Percentiles rank a stretch among this genome's conserved stretches.
Conservation (phyloP, 2,329 filamentous ascomycete species). For the Helotiales sp. region DNA sequence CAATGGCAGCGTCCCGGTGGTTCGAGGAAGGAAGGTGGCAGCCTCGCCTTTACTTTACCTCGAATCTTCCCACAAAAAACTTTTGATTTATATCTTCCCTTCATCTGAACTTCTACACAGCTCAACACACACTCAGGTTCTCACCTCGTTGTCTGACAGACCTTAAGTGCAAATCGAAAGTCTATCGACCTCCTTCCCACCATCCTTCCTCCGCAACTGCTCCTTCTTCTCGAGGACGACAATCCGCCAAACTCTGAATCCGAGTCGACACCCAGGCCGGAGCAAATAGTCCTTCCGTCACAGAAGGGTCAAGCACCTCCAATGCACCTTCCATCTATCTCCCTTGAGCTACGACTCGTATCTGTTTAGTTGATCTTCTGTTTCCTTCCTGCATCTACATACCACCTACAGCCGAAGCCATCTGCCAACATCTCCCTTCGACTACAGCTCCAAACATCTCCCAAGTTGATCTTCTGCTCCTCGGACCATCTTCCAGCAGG, state of each 20-base stretch:
- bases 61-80: neutral
- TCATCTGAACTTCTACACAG: neutral
- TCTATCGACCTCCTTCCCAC: neutral
- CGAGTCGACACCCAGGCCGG: neutral
- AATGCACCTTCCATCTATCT: slow-evolving; percentile 33
- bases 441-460: slow-evolving; percentile 19
- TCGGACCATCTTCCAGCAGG: slow-evolving; percentile 10
- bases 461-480: slow-evolving; percentile 13
- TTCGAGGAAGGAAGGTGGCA: neutral
- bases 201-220: neutral
- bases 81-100: neutral
- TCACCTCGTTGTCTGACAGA: neutral
- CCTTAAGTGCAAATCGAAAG: neutral
- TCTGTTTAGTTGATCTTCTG: slow-evolving; percentile 31
- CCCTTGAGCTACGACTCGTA: slow-evolving; percentile 34
- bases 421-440: slow-evolving; percentile 31
- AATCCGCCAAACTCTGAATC: neutral
- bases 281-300: neutral
- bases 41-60: neutral
- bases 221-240: slow-evolving; percentile 7
- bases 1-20: neutral
- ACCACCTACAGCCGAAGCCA: slow-evolving; percentile 32
- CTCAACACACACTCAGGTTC: neutral
- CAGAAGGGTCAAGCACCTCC: slow-evolving; percentile 11
- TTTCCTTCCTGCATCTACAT: slow-evolving; percentile 27